Evolutionary conservation across 805 yeast genomes (phyloP), one percentile per base, ranked within the genome.

Genomic region (Saccharomycopsis schoenii): DNA sequence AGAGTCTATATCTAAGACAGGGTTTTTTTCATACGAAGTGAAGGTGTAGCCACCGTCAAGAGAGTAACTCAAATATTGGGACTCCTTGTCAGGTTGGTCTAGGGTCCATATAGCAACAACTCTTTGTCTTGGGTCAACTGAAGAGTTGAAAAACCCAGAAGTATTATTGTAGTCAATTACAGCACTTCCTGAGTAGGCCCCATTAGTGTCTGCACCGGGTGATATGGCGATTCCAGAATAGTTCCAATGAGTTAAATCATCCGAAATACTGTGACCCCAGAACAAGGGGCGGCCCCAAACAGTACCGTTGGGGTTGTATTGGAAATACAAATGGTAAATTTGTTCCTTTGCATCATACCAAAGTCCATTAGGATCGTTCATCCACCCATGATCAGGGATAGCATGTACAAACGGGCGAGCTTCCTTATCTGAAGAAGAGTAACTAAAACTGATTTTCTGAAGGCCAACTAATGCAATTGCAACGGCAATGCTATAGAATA

Each of bases 311-410:
- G 78, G 78, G 61, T 74, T 72, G 67, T 68, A 71, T 64, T 76
- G 80, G 65, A 66, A 76, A 68, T 74, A 76, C 58, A 71, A 43
- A 62, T 76, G 80, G 69, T 70, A 76, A 21, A 68, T 24, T 8
- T 68, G 66, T 9, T 68, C 69, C 41, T 63, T 66, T 10, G 66
- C 64, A 63, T 73, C 74, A 62, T 69, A 74, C 64, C 72, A 68
- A 56, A 75, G 64, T 6, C 79, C 80, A 61, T 76, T 76, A n/a
- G 80, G 79, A 63, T 76, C 80, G 64, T 76, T 76, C 76, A 76
- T 72, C 73, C 76, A 76, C 5, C 74, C 75, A 6, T 59, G 55
- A 6, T 65, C 61, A 1, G 80, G 78, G 2, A 77, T 66, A 51
- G 67, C 70, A 62, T 76, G 79, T 40, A 68, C 55, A 25, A 52